A percentile compares a stretch with the other conserved stretches of the same genome.
Evolutionary conservation across 2,329 filamentous ascomycete genomes (phyloP).

Genomic region (Phyllosticta citribraziliensis): DNA sequence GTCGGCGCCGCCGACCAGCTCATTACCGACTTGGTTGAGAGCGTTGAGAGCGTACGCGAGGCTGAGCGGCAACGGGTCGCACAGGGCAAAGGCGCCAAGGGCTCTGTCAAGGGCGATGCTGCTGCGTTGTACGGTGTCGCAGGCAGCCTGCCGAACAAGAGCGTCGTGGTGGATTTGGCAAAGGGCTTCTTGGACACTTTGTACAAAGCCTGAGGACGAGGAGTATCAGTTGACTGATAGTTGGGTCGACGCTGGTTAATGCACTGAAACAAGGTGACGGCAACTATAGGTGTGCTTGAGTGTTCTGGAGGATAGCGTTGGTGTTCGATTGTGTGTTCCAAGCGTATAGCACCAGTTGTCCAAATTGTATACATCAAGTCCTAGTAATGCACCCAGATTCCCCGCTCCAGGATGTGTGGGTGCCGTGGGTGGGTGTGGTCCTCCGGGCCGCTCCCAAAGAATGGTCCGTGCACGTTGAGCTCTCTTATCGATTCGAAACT

Average conservation of each 20-base stretch:
- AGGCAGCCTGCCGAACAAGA: conserved; percentile 90
- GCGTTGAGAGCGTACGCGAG: conserved; percentile 63
- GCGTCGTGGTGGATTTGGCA: conserved; percentile 81
- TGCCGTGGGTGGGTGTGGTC: neutral
- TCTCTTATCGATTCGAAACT: neutral
- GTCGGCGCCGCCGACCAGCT: conserved; percentile 72
- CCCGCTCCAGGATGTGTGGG: too few relatives aligned
- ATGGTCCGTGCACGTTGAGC: neutral
- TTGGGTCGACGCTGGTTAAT: neutral
- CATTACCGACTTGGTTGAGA: conserved; percentile 55
- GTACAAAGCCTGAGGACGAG: conserved; percentile 61
- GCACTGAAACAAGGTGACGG: neutral
- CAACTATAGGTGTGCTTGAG: neutral
- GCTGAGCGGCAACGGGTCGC: conserved; percentile 65
- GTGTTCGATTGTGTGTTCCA: neutral
- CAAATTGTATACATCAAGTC: neutral
- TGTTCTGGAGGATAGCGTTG: neutral
- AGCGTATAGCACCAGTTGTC: neutral
- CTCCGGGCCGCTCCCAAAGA: neutral
- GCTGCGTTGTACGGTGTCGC: conserved; percentile 91
- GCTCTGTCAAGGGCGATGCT: conserved; percentile 59
- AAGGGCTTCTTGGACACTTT: conserved; percentile 85
- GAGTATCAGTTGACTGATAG: neutral
- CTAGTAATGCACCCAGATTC: neutral
- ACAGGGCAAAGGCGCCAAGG: conserved; percentile 54